These are phyloP conservation scores for Monsonia emarginata DNA, from an alignment of 441 rosid genomes.

Conservation along the genomic window DNA sequence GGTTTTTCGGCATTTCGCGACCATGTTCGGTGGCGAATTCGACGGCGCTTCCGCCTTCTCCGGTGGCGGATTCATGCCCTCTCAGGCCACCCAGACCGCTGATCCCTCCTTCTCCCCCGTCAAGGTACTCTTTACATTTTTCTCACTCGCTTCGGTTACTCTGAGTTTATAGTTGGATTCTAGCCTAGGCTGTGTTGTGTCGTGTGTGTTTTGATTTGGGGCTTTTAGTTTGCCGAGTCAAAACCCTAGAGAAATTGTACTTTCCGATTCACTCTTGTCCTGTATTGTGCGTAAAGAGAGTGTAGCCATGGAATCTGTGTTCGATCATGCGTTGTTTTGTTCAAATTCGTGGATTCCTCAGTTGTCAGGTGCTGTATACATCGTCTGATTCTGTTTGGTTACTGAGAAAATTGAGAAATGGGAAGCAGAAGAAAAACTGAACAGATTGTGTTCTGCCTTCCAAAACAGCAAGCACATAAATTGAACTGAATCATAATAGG, in stretches of 20 bases:
- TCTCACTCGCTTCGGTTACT: neutral
- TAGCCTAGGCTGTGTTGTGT: too few species aligned
- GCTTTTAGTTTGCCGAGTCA: neutral
- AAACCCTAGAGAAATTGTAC: neutral
- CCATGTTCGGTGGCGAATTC: slow-evolving; percentile 44
- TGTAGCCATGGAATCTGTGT: too few species aligned
- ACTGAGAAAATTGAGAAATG: neutral
- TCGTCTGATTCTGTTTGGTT: slow-evolving; percentile 3
- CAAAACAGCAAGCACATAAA: too few species aligned
- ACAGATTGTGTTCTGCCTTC: too few species aligned
- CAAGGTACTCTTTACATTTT: slow-evolving; percentile 29
- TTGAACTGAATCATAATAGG: neutral
- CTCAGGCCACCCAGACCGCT: slow-evolving; percentile 50
- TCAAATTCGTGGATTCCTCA: neutral
- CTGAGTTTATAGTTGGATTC: too few species aligned
- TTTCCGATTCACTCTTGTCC: neutral
- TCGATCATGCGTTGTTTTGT: too few species aligned
- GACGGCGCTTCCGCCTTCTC: slow-evolving; percentile 71
- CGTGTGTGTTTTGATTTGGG: neutral
- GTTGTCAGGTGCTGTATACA: neutral
- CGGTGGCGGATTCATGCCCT: slow-evolving; percentile 93
- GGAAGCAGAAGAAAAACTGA: too few species aligned
- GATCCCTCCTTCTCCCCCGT: slow-evolving; percentile 37
- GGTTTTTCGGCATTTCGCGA: neutral
- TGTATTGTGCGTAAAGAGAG: too few species aligned